phyloP scores from a whole-genome alignment of 371 early-diverging fungal genomes.

The Mucor sp. region DNA sequence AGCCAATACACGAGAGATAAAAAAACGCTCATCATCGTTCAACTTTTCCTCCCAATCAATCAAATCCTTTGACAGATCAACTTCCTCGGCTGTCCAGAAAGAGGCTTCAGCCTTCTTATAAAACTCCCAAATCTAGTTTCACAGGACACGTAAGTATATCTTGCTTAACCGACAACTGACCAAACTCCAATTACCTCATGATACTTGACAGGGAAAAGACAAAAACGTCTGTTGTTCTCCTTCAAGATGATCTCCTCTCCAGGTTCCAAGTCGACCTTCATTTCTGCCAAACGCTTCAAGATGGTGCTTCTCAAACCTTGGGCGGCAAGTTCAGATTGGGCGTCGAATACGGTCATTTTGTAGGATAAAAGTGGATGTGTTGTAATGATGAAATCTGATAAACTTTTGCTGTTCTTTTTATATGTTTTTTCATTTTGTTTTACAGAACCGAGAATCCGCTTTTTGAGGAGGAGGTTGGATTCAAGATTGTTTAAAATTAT shows the following conservation, averaged over 20 bases:
- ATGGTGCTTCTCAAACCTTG: constrained; percentile 13
- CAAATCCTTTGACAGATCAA: constrained; percentile 94
- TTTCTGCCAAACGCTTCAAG: constrained; percentile 11
- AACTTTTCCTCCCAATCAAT: constrained; percentile 93
- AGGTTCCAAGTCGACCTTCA: constrained; percentile 14
- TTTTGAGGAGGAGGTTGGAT: background rate
- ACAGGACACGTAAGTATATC: background rate
- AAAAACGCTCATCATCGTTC: constrained; percentile 91
- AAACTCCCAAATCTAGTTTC: constrained; percentile 85
- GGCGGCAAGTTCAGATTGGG: constrained; percentile 20
- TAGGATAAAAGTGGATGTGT: constrained; percentile 13
- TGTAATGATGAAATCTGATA: background rate
- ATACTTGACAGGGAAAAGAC: constrained; percentile 61
- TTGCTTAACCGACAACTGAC: background rate
- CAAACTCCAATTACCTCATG: constrained; percentile 10
- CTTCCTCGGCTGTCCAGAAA: constrained; percentile 99
- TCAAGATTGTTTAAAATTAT: background rate
- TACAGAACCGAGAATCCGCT: background rate
- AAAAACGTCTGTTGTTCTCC: constrained; percentile 80
- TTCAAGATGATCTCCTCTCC: constrained; percentile 33
- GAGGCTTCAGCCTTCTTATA: constrained; percentile 99
- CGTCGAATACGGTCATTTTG: constrained; percentile 24
- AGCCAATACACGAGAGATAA: constrained; percentile 97
- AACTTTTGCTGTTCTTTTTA: background rate
- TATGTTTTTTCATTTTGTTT: background rate